These are phyloP conservation scores for Penicillium parvum DNA, from an alignment of 495 filamentous ascomycete species.

Conservation along the genomic window DNA sequence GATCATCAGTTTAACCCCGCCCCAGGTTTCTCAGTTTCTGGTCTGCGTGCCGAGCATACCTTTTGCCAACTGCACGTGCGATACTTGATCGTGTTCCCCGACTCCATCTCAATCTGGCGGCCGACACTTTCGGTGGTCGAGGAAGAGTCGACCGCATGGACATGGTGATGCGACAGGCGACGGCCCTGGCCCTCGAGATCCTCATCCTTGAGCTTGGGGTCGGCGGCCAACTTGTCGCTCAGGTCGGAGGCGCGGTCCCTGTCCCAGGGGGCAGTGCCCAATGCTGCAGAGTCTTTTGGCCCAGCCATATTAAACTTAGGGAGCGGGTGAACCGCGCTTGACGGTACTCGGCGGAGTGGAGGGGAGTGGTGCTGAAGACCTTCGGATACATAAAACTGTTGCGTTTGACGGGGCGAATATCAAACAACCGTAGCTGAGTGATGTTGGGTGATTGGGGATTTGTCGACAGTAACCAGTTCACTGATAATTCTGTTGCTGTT, in stretches of 20 bases:
- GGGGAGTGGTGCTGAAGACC: conserved; percentile 20
- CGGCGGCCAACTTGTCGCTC: conserved; percentile 22
- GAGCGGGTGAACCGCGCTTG: conserved; percentile 39
- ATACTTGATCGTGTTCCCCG: conserved; percentile 78
- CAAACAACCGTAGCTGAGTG: conserved; percentile 1
- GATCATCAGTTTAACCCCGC: conserved; percentile 1
- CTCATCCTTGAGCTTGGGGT: conserved; percentile 29
- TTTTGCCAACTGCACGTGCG: conserved; percentile 89
- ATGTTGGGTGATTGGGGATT: background rate
- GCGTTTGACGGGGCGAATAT: conserved; percentile 12
- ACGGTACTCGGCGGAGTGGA: conserved; percentile 30
- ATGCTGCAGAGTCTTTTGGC: conserved; percentile 21
- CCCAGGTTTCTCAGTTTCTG: background rate
- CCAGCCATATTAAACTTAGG: conserved; percentile 37
- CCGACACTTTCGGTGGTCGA: conserved; percentile 48
- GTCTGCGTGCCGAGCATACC: conserved; percentile 37
- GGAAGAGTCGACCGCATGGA: conserved; percentile 23
- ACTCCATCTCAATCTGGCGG: conserved; percentile 73
- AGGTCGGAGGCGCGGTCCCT: conserved; percentile 18
- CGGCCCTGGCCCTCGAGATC: conserved; percentile 34
- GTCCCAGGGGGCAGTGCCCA: conserved; percentile 13
- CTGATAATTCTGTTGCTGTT: background rate
- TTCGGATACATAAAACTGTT: conserved; percentile 35
- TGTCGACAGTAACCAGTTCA: background rate
- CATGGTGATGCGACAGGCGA: conserved; percentile 15